Evolutionary conservation across 2,329 filamentous ascomycete species (phyloP), one percentile per base, ranked within the genome.

Genomic region (Tolypocladium paradoxum): DNA sequence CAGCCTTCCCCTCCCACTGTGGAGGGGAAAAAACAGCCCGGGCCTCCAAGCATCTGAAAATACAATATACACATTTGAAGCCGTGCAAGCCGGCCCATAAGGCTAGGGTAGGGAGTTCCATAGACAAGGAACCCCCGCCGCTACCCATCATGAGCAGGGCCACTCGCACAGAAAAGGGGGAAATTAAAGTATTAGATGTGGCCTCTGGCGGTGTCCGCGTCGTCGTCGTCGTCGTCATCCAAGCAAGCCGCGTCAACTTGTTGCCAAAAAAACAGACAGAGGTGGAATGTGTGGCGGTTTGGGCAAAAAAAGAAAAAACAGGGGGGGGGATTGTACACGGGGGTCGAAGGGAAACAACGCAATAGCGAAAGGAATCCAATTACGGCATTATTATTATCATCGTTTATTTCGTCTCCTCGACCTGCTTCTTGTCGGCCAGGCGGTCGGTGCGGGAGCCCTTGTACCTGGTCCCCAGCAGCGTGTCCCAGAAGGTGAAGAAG

Each of bases 401-500:
- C 52, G 53, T 63, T 57, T 56, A 61, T 51, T 62, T 60, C 45
- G 50, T 36, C 58, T 60, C 56, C 48, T 61, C 62, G 27, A 55
- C 57, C 29, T 57, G 57, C 61, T 70, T 65, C 58, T 70, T 73
- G 46, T 68, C 69, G 11, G 70, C 70, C 35, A 72, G 73, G 49
- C 68, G 60, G 55, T 69, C 64, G 43, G 62, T 61, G 18, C 75
- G 74, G 54, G 76, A 83, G 49, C 88, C 89, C 55, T 79, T 82
- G 84, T 90, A 96, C 70, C 83, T 87, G 27, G 93, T 99, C 50
- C 85, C 84, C 24, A 96, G 75, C 31, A 90, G 65, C 48, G 81
- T 77, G 68, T 99, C 93, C 90, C 93, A 97, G 72, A 96, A 90
- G 48, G 88, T 96, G 73, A 97, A 96, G 73, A 91, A 95, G 3